Base-by-base conservation (phyloP, 2,329 filamentous ascomycete genomes). In the Botryotinia globosa region DNA sequence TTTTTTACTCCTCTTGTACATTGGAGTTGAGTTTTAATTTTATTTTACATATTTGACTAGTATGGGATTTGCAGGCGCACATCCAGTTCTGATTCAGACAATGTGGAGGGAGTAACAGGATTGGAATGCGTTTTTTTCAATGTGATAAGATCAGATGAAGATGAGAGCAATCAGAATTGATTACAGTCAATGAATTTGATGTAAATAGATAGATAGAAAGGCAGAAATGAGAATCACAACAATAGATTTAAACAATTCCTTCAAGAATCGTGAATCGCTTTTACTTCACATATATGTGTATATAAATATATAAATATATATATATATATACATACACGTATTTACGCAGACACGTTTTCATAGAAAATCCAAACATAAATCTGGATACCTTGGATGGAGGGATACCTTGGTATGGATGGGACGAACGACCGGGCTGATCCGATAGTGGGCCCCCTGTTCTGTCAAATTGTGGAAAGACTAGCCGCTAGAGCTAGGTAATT, bases 1-100 rank as follows among this genome's bases (percentile, higher is more conserved):
- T 56, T n/a, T 42, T 10, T 48, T 48, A 42, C 65, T 37, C 34
- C 58, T 75, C 71, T 72, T 75, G 74, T 73, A 73, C 68, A 61
- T 32, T 51, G 71, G 71, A 69, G 45, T 72, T 69, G 10, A 18
- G 22, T 37, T 22, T 59, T 56, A 18, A 18, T 59, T 39, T 72
- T 59, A 25, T 29, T 72, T 61, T 34, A 68, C 45, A 69, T 54
- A 69, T 42, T 66, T 65, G 61, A 42, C 61, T 45, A 37, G 69
- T 58, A 66, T 22, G 64, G 62, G 71, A 51, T 69, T 56, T 69
- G 58, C 66, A 63, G 71, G 71, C 66, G 71, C 51, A 68, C 62
- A 67, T 67, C 62, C 45, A 67, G 34, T 67, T 67, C 44, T 58
- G 51, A 63, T 59, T 58, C 45, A 18, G 48, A 51, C 48, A 29